A percentile compares a stretch with the other conserved stretches of the same genome.
These are phyloP conservation scores for Colletotrichum theobromicola DNA, from an alignment of 2,329 filamentous ascomycete genomes.

Conservation along the genomic window DNA sequence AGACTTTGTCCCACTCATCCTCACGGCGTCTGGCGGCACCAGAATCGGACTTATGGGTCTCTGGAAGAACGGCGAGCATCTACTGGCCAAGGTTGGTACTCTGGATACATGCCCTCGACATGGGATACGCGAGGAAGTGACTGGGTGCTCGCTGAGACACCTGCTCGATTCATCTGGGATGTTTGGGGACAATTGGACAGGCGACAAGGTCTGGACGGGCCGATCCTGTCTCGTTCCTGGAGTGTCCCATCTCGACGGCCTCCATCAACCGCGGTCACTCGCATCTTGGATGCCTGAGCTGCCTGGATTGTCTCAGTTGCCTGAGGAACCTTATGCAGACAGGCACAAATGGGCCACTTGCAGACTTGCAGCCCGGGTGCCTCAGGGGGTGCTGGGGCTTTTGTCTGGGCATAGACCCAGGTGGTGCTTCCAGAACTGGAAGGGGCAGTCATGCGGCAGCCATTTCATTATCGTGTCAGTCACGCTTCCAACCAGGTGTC, in stretches of 20 bases:
- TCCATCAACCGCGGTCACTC: background rate
- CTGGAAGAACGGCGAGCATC: background rate
- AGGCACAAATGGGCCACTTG: too few relatives aligned
- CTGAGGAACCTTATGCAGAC: too few relatives aligned
- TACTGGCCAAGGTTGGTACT: background rate
- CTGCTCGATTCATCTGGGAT: background rate
- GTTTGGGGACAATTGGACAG: background rate
- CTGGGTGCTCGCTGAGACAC: background rate
- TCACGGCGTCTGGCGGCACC: background rate
- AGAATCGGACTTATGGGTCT: background rate
- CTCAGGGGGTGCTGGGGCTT: too few relatives aligned
- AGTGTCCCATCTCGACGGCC: background rate
- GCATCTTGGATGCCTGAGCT: too few relatives aligned
- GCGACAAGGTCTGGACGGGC: background rate
- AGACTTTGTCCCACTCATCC: background rate
- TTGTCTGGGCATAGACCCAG: too few relatives aligned
- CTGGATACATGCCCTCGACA: background rate
- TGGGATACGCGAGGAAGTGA: background rate
- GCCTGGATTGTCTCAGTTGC: too few relatives aligned
- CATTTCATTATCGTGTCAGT: too few relatives aligned
- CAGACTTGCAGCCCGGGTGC: too few relatives aligned
- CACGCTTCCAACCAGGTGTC: too few relatives aligned
- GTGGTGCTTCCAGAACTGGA: too few relatives aligned
- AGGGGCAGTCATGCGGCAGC: too few relatives aligned
- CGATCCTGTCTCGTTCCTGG: background rate